Conservation (phyloP, 1,284 basidiomycete species). For the Apiotrichum domesticum region DNA sequence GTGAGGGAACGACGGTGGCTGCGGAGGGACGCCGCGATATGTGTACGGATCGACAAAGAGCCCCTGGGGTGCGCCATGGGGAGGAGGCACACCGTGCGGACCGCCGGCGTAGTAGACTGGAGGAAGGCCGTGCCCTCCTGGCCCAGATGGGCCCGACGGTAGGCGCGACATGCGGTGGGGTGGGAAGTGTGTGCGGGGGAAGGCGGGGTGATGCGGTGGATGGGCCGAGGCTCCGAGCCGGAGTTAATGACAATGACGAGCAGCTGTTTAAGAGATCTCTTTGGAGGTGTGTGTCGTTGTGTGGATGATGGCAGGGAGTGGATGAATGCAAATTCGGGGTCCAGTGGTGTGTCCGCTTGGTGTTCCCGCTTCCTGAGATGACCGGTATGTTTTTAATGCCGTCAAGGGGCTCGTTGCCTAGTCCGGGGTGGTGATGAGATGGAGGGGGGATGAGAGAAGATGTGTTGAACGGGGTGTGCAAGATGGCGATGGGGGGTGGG, state of each 20-base stretch:
- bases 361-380: too few species aligned
- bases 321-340: background rate
- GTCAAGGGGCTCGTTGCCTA: too few species aligned
- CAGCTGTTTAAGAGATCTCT: too few species aligned
- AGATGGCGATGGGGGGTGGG: background rate
- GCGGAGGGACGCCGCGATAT: constrained; percentile 4
- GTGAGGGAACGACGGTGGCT: background rate
- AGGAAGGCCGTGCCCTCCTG: constrained; percentile 9
- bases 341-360: background rate
- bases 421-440: too few species aligned
- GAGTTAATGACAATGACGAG: too few species aligned
- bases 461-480: too few species aligned
- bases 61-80: constrained; percentile 1
- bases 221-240: too few species aligned
- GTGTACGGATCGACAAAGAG: constrained; percentile 12
- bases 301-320: background rate
- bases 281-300: background rate
- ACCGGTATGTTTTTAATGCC: too few species aligned
- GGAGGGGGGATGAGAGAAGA: too few species aligned
- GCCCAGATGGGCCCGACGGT: constrained; percentile 4
- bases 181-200: too few species aligned
- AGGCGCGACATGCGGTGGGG: constrained; percentile 11
- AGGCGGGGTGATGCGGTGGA: too few species aligned
- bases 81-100: constrained; percentile 4
- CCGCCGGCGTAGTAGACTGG: constrained; percentile 11